A percentile compares a stretch with the other conserved stretches of the same genome.
These are phyloP conservation scores for Puccinia hordei DNA, from an alignment of 1,284 basidiomycete species.

Conservation along the genomic window DNA sequence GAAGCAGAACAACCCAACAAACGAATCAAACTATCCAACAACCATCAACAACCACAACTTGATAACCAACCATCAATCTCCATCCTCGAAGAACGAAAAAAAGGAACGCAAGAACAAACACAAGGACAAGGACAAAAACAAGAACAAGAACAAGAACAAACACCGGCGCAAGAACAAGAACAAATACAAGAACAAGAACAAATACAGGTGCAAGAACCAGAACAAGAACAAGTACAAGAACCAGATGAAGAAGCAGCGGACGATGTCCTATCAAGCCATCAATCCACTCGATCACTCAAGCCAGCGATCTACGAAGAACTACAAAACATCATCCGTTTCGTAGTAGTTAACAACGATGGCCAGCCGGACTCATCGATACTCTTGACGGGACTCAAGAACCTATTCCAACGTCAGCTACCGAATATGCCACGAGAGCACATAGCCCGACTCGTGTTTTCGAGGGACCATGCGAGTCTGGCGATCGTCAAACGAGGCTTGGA, in stretches of 20 bases:
- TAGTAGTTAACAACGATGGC: conserved; percentile 81
- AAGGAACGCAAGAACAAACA: neutral
- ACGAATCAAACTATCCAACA: conserved; percentile 19
- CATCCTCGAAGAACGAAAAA: no score
- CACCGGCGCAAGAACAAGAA: no score
- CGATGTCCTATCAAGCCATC: no score
- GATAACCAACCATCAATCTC: neutral
- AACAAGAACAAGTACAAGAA: neutral
- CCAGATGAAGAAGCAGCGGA: conserved; percentile 5
- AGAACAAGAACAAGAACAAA: neutral
- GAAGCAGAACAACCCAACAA: conserved; percentile 23
- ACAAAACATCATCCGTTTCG: conserved; percentile 79
- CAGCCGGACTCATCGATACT: conserved; percentile 72
- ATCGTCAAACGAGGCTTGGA: conserved; percentile 94
- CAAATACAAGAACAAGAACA: no score
- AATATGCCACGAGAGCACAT: conserved; percentile 99
- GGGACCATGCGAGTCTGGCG: conserved; percentile 85
- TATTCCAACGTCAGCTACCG: conserved; percentile 95
- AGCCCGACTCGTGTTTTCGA: conserved; percentile 88
- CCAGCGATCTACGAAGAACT: conserved; percentile 80
- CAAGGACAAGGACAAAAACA: neutral
- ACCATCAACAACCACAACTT: neutral
- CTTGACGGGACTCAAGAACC: conserved; percentile 88
- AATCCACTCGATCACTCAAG: conserved; percentile 53
- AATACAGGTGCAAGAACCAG: neutral